Conservation (phyloP, 1,139 yeast genomes). For the Saccharomyces hybrid region DNA sequence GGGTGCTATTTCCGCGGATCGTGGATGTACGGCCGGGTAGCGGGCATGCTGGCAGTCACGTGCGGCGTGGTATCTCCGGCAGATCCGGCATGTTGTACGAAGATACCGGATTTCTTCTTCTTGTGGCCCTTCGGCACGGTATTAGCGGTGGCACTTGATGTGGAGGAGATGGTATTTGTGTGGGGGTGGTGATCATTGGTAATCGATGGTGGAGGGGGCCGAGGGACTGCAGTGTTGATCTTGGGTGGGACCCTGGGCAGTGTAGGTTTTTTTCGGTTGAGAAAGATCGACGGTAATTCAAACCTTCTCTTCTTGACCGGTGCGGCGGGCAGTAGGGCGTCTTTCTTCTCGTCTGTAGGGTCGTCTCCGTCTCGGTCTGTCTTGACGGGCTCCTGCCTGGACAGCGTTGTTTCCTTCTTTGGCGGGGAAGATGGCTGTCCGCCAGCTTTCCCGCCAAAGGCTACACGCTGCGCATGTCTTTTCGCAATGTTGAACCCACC, state of each 20-base stretch:
- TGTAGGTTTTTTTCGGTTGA: slow-evolving; percentile 13
- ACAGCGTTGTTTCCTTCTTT: background rate
- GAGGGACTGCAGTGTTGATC: background rate
- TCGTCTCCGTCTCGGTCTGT: background rate
- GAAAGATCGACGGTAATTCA: slow-evolving; percentile 14
- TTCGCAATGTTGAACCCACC: slow-evolving; percentile 15
- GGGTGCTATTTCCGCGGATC: background rate
- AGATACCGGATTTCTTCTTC: background rate
- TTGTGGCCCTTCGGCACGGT: background rate
- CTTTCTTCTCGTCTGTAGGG: background rate
- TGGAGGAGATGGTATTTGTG: background rate
- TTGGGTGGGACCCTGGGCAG: slow-evolving; percentile 7
- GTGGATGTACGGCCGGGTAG: background rate
- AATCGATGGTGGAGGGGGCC: background rate
- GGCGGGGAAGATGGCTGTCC: background rate
- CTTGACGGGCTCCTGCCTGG: background rate
- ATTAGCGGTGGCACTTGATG: background rate
- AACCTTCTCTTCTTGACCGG: slow-evolving; percentile 15
- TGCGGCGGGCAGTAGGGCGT: background rate
- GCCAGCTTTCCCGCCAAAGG: slow-evolving; percentile 24
- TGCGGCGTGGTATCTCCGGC: background rate
- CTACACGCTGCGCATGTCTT: slow-evolving; percentile 13
- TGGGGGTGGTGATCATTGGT: background rate
- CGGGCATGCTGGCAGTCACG: background rate
- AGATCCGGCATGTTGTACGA: background rate